phyloP scores from a whole-genome alignment of 768 basidiomycete genomes.

The Paxillus involutus region DNA sequence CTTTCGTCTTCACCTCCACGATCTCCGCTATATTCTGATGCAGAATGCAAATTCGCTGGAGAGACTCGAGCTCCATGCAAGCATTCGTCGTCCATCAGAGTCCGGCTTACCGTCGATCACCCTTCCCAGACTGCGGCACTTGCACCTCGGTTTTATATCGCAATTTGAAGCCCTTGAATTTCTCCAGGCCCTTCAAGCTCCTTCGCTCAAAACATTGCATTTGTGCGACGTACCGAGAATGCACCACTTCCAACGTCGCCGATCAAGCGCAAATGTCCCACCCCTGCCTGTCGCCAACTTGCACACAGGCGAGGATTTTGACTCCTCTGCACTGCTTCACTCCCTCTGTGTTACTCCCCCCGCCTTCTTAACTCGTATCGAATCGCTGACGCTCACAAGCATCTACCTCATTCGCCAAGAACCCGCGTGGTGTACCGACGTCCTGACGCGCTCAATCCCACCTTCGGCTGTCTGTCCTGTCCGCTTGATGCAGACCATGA shows the following conservation, averaged over 20 bases:
- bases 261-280: neutral
- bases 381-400: slow-evolving; percentile 1
- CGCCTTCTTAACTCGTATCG: neutral
- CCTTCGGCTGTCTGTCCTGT: neutral
- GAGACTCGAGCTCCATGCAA: slow-evolving; percentile 2
- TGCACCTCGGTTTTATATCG: slow-evolving; percentile 1
- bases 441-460: neutral
- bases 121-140: slow-evolving; percentile 3
- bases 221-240: neutral
- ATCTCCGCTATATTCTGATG: neutral
- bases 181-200: neutral
- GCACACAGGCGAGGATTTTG: neutral
- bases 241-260: neutral
- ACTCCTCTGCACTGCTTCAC: slow-evolving; percentile 3
- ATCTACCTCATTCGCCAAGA: neutral
- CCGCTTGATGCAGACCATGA: slow-evolving; percentile 4
- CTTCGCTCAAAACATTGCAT: slow-evolving; percentile 4
- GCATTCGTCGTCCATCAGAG: neutral
- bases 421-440: neutral
- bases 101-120: neutral
- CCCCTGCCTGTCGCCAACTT: too few species aligned
- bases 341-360: neutral
- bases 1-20: neutral
- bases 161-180: slow-evolving; percentile 4
- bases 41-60: slow-evolving; percentile 2